These are phyloP conservation scores for Scleroderma bovista DNA, from an alignment of 768 basidiomycete species.

Conservation along the genomic window DNA sequence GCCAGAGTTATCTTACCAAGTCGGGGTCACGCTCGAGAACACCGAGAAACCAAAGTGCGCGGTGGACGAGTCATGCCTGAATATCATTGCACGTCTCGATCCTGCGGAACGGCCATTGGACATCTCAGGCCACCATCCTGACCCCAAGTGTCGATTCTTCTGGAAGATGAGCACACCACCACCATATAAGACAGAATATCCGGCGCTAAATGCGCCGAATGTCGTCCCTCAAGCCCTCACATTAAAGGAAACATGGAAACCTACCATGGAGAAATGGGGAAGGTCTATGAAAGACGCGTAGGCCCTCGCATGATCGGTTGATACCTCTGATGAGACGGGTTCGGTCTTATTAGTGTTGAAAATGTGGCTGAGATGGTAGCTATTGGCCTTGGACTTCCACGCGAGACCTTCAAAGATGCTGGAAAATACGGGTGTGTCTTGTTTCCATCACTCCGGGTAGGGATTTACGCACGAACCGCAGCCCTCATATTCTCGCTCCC, in stretches of 20 bases:
- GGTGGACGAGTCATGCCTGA: conserved; percentile 74
- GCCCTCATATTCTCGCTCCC: conserved; percentile 86
- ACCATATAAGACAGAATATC: conserved; percentile 75
- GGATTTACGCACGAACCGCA: conserved; percentile 17
- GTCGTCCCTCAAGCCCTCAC: conserved; percentile 63
- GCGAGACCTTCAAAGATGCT: conserved; percentile 67
- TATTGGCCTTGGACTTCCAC: conserved; percentile 71
- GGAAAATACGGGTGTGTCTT: conserved; percentile 73
- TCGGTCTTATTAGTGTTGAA: conserved; percentile 52
- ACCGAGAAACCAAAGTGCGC: conserved; percentile 91
- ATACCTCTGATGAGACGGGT: background rate
- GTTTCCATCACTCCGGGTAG: background rate
- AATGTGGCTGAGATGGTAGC: conserved; percentile 87
- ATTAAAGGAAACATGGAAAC: conserved; percentile 61
- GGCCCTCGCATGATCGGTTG: conserved; percentile 19
- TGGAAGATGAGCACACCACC: conserved; percentile 76
- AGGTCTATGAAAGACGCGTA: conserved; percentile 83
- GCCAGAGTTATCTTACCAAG: conserved; percentile 85
- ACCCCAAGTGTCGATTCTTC: conserved; percentile 95
- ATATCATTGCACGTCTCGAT: conserved; percentile 71
- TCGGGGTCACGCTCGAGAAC: conserved; percentile 93
- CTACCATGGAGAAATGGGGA: conserved; percentile 83
- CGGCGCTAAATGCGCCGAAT: conserved; percentile 73
- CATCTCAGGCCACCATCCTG: conserved; percentile 70
- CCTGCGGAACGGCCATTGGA: conserved; percentile 82